Evolutionary conservation across 768 basidiomycete species (phyloP), one percentile per base, ranked within the genome.

Genomic region (Rhodotorula taiwanensis): DNA sequence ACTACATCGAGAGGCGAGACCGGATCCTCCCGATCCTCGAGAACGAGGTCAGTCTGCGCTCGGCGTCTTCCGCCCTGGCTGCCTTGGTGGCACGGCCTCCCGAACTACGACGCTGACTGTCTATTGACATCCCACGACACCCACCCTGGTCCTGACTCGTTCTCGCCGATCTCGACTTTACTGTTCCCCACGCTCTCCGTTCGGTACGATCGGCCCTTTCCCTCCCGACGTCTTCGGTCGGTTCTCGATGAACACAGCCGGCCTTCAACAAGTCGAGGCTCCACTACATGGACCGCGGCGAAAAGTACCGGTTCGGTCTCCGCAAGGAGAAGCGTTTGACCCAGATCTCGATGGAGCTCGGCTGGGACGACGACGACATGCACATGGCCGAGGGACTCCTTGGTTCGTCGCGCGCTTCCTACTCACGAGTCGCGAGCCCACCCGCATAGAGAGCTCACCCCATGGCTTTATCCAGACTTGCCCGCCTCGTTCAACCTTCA

Each of bases 201-300:
- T 28, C 36, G 31, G 21, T 39, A 16, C 36, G 16, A 39, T 39
- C 36, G 10, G 10, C 36, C 9, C 36, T 39, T 16, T 9, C 10
- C 36, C 36, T 9, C 36, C 36, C 36, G 36, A 9, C 36, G 36
- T 39, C 36, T 39, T 39, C 36, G 10, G 9, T 16, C 16, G 10
- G 36, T 10, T 39, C 36, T 9, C 36, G 36, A 16, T 10, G 9
- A 39, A 21, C 3, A 47, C 41, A 74, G 58, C 71, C 70, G 34
- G 71, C 71, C 2, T 74, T 74, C 64, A 62, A 70, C 69, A 74
- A 74, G 69, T 45, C 58, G 16, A 57, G 60, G 25, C 53, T 70
- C 43, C 69, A 71, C 62, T 74, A 72, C 63, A 52, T 70, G 43
- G 62, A 64, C 16, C 71, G 74, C 27, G 51, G 55, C 8, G 74